phyloP scores from a whole-genome alignment of 129 eudicot genomes.

The Ambrosia artemisiifolia region DNA sequence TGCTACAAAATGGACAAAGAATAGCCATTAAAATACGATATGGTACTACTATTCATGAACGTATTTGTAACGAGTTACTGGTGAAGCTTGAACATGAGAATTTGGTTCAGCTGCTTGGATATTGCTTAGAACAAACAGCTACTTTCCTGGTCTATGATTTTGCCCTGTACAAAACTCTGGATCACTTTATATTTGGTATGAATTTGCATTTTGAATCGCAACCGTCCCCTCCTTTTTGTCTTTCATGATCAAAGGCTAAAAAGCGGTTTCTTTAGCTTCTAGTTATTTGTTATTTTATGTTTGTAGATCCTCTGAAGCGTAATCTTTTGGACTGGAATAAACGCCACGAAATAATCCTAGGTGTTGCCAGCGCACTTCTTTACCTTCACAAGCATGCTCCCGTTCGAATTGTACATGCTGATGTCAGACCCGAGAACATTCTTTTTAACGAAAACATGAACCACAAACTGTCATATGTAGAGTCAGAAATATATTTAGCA shows the following conservation, averaged over 20 bases:
- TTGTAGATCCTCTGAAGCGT: neutral
- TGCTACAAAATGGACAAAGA: conserved; percentile 7
- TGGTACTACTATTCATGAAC: conserved; percentile 1
- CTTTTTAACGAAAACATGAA: neutral
- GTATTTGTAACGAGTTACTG: neutral
- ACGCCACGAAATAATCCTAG: neutral
- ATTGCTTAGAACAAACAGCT: conserved; percentile 6
- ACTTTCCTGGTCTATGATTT: conserved; percentile 12
- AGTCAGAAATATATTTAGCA: neutral
- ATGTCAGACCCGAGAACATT: conserved; percentile 1
- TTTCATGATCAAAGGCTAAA: neutral
- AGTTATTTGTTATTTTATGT: neutral
- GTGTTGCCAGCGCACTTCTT: conserved; percentile 6
- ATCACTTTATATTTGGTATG: conserved; percentile 15
- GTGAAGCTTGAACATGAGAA: conserved; percentile 10
- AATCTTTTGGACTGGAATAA: neutral
- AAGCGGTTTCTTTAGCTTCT: neutral
- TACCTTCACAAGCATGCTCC: conserved; percentile 13
- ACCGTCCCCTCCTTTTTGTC: too few relatives aligned
- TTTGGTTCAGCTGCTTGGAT: conserved; percentile 14
- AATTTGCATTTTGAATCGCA: neutral
- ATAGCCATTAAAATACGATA: neutral
- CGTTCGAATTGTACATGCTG: neutral
- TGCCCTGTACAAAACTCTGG: neutral
- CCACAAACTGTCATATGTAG: neutral